Percentiles rank a stretch among this genome's conserved stretches.
Conservation (phyloP, 345 rosid species). For the Pelargonium nanum region DNA sequence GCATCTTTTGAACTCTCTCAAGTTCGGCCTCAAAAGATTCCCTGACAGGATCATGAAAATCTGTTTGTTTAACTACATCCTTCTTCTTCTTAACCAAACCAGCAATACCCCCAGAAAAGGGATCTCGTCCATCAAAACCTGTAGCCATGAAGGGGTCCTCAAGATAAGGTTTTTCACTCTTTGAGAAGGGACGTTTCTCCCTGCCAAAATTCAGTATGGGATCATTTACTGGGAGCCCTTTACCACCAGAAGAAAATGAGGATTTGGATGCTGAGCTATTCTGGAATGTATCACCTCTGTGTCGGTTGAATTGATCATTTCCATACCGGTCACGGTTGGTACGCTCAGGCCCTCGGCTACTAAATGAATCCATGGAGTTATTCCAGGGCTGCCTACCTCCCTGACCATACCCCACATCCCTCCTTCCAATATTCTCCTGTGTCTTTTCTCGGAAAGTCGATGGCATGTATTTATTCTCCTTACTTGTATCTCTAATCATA, state of each 20-base stretch:
- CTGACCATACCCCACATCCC: slow-evolving; percentile 44
- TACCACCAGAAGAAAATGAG: slow-evolving; percentile 36
- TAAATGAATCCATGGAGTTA: slow-evolving; percentile 30
- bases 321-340: slow-evolving; percentile 34
- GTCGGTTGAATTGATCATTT: slow-evolving; percentile 40
- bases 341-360: slow-evolving; percentile 36
- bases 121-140: slow-evolving; percentile 66
- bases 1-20: slow-evolving; percentile 92
- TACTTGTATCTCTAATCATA: slow-evolving; percentile 39
- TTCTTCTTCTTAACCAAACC: slow-evolving; percentile 79
- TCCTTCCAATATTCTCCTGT: slow-evolving; percentile 42
- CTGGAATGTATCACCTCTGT: slow-evolving; percentile 30
- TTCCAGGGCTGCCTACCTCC: slow-evolving; percentile 62
- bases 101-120: slow-evolving; percentile 49
- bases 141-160: slow-evolving; percentile 49
- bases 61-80: slow-evolving; percentile 53
- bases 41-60: slow-evolving; percentile 87
- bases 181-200: slow-evolving; percentile 50
- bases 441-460: slow-evolving; percentile 38
- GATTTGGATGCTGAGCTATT: slow-evolving; percentile 30
- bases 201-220: slow-evolving; percentile 39
- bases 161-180: slow-evolving; percentile 55
- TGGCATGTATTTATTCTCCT: slow-evolving; percentile 38
- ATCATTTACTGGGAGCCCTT: slow-evolving; percentile 35
- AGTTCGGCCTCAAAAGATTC: slow-evolving; percentile 99